Percentiles rank a stretch among this genome's conserved stretches.
phyloP scores from a whole-genome alignment of 2,329 filamentous ascomycete genomes.

The Fusarium pseudonygamai region DNA sequence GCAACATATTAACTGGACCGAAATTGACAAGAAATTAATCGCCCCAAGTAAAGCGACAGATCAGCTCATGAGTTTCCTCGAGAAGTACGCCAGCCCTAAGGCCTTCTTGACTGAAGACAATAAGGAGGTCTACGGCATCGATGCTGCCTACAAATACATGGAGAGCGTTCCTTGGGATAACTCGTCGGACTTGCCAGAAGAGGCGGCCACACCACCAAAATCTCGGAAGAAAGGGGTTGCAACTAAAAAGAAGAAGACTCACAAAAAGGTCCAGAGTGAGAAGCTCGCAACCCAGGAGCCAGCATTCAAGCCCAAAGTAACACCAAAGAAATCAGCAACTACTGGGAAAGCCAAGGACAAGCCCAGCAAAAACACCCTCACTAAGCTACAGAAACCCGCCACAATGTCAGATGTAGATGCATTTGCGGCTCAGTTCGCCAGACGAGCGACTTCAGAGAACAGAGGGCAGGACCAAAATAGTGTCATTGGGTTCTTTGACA shows the following conservation, averaged over 20 bases:
- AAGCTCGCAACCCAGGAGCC: neutral
- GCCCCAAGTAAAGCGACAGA: neutral
- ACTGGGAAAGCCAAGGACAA: neutral
- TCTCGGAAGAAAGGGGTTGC: neutral
- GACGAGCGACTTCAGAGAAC: neutral
- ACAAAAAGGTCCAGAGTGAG: neutral
- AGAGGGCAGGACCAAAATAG: neutral
- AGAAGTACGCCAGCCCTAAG: neutral
- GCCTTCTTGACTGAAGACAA: neutral
- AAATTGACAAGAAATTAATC: neutral
- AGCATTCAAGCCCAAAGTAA: neutral
- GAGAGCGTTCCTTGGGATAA: neutral
- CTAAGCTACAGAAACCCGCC: neutral
- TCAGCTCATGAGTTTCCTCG: constrained; percentile 3
- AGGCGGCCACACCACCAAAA: neutral
- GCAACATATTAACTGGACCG: neutral
- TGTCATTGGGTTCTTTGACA: constrained; percentile 4
- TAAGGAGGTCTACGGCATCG: neutral
- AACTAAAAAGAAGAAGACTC: neutral
- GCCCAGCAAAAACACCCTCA: neutral
- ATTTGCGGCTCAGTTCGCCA: constrained; percentile 9
- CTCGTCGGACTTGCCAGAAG: neutral
- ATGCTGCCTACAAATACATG: neutral
- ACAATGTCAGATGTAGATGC: neutral
- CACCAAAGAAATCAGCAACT: neutral